Percentiles rank a stretch among this genome's conserved stretches.
These are phyloP conservation scores for Phytomonas serpens DNA, from an alignment of 208 protist genomes.

Conservation along the genomic window DNA sequence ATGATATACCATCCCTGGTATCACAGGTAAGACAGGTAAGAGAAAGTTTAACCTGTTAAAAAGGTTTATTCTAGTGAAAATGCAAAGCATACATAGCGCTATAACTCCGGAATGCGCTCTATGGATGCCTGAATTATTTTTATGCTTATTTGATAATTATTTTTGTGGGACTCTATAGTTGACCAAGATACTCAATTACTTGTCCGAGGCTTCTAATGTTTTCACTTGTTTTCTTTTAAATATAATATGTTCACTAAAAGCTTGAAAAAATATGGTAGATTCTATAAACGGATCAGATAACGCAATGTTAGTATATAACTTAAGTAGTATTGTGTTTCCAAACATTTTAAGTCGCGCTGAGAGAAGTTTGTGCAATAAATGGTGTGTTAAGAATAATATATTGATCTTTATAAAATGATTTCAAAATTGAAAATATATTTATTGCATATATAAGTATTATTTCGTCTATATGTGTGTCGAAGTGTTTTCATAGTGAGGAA, in stretches of 20 bases:
- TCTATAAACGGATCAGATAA: background rate
- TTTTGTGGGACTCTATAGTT: background rate
- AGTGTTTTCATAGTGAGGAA: background rate
- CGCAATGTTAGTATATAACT: background rate
- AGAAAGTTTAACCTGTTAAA: background rate
- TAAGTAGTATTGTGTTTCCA: background rate
- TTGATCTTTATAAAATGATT: background rate
- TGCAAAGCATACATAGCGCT: background rate
- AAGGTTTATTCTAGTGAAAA: background rate
- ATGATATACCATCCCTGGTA: background rate
- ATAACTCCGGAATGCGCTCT: background rate
- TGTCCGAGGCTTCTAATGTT: background rate
- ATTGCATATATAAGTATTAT: background rate
- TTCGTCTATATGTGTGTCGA: background rate
- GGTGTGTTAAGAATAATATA: background rate
- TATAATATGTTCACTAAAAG: background rate
- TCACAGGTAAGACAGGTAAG: background rate
- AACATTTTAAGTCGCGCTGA: background rate
- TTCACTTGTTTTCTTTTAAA: background rate
- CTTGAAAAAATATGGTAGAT: background rate
- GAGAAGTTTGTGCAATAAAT: background rate
- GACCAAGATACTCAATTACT: background rate
- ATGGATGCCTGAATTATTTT: background rate
- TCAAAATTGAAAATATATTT: background rate
- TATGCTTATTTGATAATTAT: background rate